A percentile compares a stretch with the other conserved stretches of the same genome.
phyloP scores from a whole-genome alignment of 2,329 filamentous ascomycete species.

The Talaromyces marneffei region DNA sequence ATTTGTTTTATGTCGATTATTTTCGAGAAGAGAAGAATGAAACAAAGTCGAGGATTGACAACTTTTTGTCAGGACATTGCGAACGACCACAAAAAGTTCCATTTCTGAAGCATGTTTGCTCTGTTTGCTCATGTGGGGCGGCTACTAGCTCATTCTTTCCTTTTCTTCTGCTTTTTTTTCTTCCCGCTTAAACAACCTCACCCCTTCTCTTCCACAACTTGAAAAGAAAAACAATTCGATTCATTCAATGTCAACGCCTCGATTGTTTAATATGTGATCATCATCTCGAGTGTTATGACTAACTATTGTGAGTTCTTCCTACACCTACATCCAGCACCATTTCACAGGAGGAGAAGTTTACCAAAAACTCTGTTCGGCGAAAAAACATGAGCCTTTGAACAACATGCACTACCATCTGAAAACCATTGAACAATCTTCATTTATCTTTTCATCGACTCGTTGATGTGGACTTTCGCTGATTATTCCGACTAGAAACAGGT shows the following conservation, averaged over 20 bases:
- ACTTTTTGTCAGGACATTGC: not conserved
- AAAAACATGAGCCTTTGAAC: constrained; percentile 50
- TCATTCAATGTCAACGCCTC: not conserved
- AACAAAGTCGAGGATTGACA: not conserved
- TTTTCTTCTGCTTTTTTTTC: constrained; percentile 9
- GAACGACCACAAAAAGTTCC: constrained; percentile 32
- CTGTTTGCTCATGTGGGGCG: constrained; percentile 28
- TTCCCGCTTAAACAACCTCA: constrained; percentile 5
- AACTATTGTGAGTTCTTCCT: constrained; percentile 7
- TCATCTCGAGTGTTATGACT: not conserved
- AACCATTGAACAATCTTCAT: constrained; percentile 12
- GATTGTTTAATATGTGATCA: not conserved
- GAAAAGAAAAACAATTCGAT: not conserved
- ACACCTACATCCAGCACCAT: not conserved
- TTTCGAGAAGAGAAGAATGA: not conserved
- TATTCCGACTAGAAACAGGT: not conserved
- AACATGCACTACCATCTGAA: constrained; percentile 61
- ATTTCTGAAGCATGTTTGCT: constrained; percentile 32
- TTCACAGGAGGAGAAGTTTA: constrained; percentile 47
- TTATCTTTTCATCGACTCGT: not conserved
- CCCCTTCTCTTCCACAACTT: not conserved
- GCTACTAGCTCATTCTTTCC: constrained; percentile 20
- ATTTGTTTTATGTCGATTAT: constrained; percentile 29
- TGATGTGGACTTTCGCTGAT: not conserved
- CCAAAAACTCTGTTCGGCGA: constrained; percentile 51